Base-by-base conservation (phyloP, 2,329 filamentous ascomycete species). In the Fusarium beomiforme region DNA sequence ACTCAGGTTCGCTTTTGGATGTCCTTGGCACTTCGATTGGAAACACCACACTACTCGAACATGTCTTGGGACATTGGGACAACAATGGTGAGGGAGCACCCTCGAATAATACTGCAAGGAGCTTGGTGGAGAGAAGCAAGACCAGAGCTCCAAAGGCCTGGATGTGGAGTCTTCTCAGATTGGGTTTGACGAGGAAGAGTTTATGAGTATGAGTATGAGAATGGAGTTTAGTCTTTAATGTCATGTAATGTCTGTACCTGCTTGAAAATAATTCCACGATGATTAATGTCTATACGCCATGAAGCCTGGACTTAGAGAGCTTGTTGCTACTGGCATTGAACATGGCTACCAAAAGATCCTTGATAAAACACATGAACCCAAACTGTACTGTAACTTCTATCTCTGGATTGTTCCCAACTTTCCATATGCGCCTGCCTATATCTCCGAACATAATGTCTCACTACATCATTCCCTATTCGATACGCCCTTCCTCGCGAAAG, bases 11-110 rank as follows among this genome's bases (percentile, higher is more conserved):
- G 3, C 64, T 84, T 5, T 51, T 79, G 3, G 75, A 81, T 21
- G 57, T 82, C 2, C 59, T 83, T 2, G 81, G 79, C 19, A 81
- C 81, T 16, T 76, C 81, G 3, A 70, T 84, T 12, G 81, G 81
- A 6, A 84, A 84, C 50, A 74, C 76, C 8, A 84, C 82, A 0
- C 75, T 84, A 8, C 72, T 84, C 14, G 78, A 81, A 42, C 76
- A 81, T 21, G 73, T 81, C 7, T 37, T 83, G 7, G 72, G 70
- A 12, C 79, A 83, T 51, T 84, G 79, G 78, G 79, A 80, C 11
- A 31, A 57, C 3, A 37, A 33, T 14, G 21, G 31, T 11, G 29
- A 55, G 26, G 69, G 37, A 0, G 7, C 6, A 0, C n/a, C 56
- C 1, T 6, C 10, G 14, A 29, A 49, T 9, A 67, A 61, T 1